Base-by-base conservation (phyloP, 2,329 filamentous ascomycete genomes). In the Fusarium veterinarium region DNA sequence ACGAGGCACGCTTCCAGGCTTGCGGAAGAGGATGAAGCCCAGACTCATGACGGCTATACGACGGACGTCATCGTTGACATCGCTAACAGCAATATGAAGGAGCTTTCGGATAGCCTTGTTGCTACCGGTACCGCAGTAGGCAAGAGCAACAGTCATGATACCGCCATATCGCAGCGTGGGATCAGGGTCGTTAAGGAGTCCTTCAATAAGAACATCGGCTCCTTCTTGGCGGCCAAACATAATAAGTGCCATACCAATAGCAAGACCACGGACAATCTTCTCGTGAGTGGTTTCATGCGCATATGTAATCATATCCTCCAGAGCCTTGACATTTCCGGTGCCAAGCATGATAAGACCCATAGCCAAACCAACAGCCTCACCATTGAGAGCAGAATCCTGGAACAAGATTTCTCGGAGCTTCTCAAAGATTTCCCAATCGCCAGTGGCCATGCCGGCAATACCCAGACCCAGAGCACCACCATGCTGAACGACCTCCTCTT, bases 331-430 rank as follows among this genome's bases (percentile, higher is more conserved):
- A 80, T 98, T 97, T 69, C 95, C 96, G n/a, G 95, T 98, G 61
- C 96, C 96, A 61, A 99, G 86, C 96, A 98, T 99, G 81, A 99
- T 95, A 51, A 99, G 89, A 82, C 96, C 96, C 94, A 99, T 98
- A 17, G 95, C 89, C 64, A 99, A 88, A 77, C 96, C 96, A 52
- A 98, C 95, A 48, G 96, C 96, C 84, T 99, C 96, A 78, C 96
- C 96, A 73, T 98, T 98, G 77, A 99, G 91, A 10, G 96, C 96
- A 11, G 95, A 98, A 81, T 99, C 96, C 10, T 93, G 92, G 83
- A 95, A 97, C 5, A 99, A 88, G 35, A 98, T 93, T 25, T 89
- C 91, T 82, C 94, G 95, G 66, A 99, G 91, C 75, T 94, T 95
- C 61, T 97, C 94, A 77, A 97, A 97, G 58, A 98, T 94, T 44